A percentile compares a stretch with the other conserved stretches of the same genome.
Conservation (phyloP, 2,329 filamentous ascomycete genomes). For the Pyricularia pennisetigena region DNA sequence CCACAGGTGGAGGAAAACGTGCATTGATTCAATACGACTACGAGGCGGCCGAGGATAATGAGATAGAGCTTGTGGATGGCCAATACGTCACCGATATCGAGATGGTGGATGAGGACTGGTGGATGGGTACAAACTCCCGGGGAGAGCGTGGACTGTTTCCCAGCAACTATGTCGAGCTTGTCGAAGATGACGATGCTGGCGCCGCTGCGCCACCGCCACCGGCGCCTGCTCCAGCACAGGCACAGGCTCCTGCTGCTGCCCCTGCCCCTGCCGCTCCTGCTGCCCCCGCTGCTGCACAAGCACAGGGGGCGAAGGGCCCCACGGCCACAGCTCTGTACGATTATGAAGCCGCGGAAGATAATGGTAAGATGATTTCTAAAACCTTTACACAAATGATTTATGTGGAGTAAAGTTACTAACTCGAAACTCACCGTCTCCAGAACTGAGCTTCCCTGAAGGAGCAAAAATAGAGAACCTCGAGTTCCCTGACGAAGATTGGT, state of each 20-base stretch:
- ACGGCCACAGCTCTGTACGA: slow-evolving; percentile 86
- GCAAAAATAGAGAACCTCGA: slow-evolving; percentile 75
- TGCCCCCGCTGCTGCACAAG: slow-evolving; percentile 26
- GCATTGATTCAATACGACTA: slow-evolving; percentile 90
- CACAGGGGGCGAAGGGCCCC: slow-evolving; percentile 30
- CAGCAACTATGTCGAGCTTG: slow-evolving; percentile 89
- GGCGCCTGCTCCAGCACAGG: slow-evolving; percentile 14
- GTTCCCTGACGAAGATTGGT: slow-evolving; percentile 98
- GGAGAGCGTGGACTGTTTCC: slow-evolving; percentile 90
- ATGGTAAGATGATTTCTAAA: slow-evolving; percentile 39
- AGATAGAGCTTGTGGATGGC: slow-evolving; percentile 83
- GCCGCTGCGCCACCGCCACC: slow-evolving; percentile 17
- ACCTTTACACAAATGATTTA: background rate
- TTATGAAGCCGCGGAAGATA: slow-evolving; percentile 95
- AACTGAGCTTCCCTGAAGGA: slow-evolving; percentile 77
- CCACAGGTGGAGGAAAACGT: slow-evolving; percentile 43
- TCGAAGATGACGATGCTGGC: slow-evolving; percentile 45
- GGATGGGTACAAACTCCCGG: slow-evolving; percentile 81
- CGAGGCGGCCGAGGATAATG: slow-evolving; percentile 95
- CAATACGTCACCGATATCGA: slow-evolving; percentile 87
- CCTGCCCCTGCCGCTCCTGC: slow-evolving; percentile 22
- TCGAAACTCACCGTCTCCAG: slow-evolving; percentile 29
- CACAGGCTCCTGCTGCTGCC: slow-evolving; percentile 19
- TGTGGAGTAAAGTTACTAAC: slow-evolving; percentile 12
- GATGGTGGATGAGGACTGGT: slow-evolving; percentile 98